Evolutionary conservation across 441 rosid genomes (phyloP).

Genomic region (Omphalea diandra): DNA sequence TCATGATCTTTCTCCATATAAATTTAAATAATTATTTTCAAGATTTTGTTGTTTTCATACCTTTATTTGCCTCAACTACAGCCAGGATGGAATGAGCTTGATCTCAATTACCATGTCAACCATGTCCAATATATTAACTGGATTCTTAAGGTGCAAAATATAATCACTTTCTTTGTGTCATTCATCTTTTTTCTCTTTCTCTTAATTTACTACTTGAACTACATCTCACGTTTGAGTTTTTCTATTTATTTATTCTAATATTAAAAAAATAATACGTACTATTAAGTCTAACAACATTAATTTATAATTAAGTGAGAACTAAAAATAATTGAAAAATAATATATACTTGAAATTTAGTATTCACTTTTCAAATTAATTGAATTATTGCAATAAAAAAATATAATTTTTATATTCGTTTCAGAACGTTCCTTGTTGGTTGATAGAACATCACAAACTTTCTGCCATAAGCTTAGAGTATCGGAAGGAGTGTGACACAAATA

Average conservation of each 20-base stretch:
- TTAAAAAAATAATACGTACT: too few species aligned
- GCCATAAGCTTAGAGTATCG: slow-evolving; percentile 30
- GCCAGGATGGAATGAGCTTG: slow-evolving; percentile 45
- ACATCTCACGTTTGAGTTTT: too few species aligned
- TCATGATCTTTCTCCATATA: not conserved
- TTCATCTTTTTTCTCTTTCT: too few species aligned
- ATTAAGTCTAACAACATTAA: too few species aligned
- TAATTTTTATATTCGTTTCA: not conserved
- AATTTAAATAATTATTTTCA: too few species aligned
- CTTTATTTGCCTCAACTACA: slow-evolving; percentile 10
- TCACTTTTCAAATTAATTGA: too few species aligned
- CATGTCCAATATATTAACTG: slow-evolving; percentile 37
- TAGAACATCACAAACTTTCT: slow-evolving; percentile 28
- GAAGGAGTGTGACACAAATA: slow-evolving; percentile 33
- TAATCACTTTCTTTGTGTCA: too few species aligned
- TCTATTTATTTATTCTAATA: too few species aligned
- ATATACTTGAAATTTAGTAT: too few species aligned
- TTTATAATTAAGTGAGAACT: too few species aligned
- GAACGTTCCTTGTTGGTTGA: slow-evolving; percentile 32
- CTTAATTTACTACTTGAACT: too few species aligned
- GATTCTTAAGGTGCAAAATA: slow-evolving; percentile 41
- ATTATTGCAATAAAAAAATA: not conserved
- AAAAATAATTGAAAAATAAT: too few species aligned
- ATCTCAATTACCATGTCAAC: slow-evolving; percentile 39
- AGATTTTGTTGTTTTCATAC: not conserved